Percentiles rank a stretch among this genome's conserved stretches.
phyloP scores from a whole-genome alignment of 2,329 filamentous ascomycete species.

The Hypoxylon sp. region DNA sequence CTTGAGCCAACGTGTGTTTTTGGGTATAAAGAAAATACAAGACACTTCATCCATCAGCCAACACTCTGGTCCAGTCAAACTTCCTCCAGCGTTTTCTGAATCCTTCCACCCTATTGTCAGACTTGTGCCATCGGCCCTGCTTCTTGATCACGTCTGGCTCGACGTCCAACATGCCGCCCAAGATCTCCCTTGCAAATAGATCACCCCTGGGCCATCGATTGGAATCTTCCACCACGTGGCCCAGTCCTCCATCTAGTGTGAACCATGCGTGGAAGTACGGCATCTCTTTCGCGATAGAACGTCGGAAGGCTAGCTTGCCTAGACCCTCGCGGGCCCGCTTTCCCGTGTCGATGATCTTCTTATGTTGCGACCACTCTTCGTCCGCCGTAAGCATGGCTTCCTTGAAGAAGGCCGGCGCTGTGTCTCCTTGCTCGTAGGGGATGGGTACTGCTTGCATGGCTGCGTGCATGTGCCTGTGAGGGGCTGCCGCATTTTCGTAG shows the following conservation, averaged over 20 bases:
- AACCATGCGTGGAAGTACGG: slow-evolving; percentile 99
- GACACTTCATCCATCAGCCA: slow-evolving; percentile 51
- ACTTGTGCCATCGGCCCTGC: slow-evolving; percentile 84
- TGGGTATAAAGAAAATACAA: neutral
- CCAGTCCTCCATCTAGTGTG: slow-evolving; percentile 86
- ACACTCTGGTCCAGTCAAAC: slow-evolving; percentile 83
- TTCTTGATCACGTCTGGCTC: slow-evolving; percentile 86
- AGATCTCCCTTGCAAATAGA: slow-evolving; percentile 88
- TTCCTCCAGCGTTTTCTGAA: slow-evolving; percentile 89
- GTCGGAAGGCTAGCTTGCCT: slow-evolving; percentile 83
- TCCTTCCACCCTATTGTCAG: slow-evolving; percentile 73
- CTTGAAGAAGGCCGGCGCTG: slow-evolving; percentile 91
- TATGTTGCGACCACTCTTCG: slow-evolving; percentile 95
- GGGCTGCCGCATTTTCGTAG: slow-evolving; percentile 93
- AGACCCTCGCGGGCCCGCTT: slow-evolving; percentile 70
- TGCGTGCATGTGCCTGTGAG: slow-evolving; percentile 81
- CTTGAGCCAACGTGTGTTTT: too few relatives aligned
- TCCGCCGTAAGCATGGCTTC: slow-evolving; percentile 90
- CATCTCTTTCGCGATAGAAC: slow-evolving; percentile 90
- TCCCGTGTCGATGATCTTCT: slow-evolving; percentile 90
- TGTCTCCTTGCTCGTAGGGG: slow-evolving; percentile 89
- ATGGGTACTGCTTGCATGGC: slow-evolving; percentile 87
- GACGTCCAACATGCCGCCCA: slow-evolving; percentile 90
- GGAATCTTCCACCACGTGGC: slow-evolving; percentile 89
- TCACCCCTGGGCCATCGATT: slow-evolving; percentile 89